Evolutionary conservation across 2,329 filamentous ascomycete species (phyloP), one percentile per base, ranked within the genome.

Genomic region (Hypoxylon sp.): DNA sequence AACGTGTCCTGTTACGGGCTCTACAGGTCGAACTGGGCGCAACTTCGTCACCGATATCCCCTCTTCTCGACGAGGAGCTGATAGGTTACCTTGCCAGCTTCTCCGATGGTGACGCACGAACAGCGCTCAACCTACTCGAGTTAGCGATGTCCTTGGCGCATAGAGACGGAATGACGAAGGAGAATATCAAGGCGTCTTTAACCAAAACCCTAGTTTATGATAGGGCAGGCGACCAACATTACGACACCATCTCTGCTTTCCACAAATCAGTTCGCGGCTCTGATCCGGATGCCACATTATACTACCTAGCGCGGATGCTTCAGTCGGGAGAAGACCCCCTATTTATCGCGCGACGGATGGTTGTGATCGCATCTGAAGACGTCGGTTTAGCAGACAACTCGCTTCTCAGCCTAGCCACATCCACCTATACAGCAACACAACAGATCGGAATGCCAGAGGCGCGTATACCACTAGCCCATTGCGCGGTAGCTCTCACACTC

Each of bases 181-280:
- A 90, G 5, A 86, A 88, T 61, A 87, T 99, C 74, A 97, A 97
- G 75, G 82, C 88, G 1, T 86, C 91, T 2, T 83, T 99, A 8
- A 98, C 94, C 2, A 94, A 94, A 75, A 98, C 94, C 0, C 83
- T 98, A 1, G 93, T 98, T 13, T 98, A 98, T 78, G 95, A 99
- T 77, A 89, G 95, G 56, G 92, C 91, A 0, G 94, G 95, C 54
- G 95, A 99, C 78, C 93, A 97, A 76, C 95, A 98, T 79, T 99
- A 98, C 80, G 94, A 99, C 75, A 95, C 92, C 55, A 98, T 99
- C 73, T 97, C 92, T 0, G 95, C 95, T 28, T 95, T 98, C 72
- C 95, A 98, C 84, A 99, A 99, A 74, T 93, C 93, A 2, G 89
- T 98, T 8, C 91, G 95, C 47, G 95, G 95, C 41, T 91, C 88